Evolutionary conservation across 805 yeast genomes (phyloP).

Genomic region (Starmerella bombicola): DNA sequence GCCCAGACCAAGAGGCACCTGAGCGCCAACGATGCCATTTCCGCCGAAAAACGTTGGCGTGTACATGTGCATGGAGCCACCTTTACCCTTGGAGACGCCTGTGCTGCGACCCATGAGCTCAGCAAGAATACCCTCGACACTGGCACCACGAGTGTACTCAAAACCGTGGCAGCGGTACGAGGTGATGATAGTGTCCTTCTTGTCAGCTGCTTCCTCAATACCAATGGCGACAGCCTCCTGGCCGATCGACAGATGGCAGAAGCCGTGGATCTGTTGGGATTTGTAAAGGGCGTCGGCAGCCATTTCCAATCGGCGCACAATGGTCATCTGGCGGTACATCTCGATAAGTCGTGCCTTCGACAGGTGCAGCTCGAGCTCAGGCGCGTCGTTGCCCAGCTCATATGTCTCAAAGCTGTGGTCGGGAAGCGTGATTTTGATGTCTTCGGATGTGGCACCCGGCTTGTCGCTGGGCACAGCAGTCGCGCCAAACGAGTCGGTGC

Average conservation of each 20-base stretch:
- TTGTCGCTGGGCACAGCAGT: constrained; percentile 17
- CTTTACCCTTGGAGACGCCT: constrained; percentile 95
- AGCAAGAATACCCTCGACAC: constrained; percentile 80
- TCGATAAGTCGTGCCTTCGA: constrained; percentile 68
- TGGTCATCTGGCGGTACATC: constrained; percentile 93
- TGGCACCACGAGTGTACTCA: constrained; percentile 90
- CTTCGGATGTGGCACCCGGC: constrained; percentile 16
- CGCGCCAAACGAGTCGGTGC: constrained; percentile 19
- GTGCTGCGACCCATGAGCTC: constrained; percentile 94
- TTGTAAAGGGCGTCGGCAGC: constrained; percentile 95
- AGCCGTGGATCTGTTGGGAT: constrained; percentile 97
- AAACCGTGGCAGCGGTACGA: constrained; percentile 99
- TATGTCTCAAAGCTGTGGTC: constrained; percentile 77
- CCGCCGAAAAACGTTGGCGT: constrained; percentile 96
- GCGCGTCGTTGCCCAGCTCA: constrained; percentile 51
- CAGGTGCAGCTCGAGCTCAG: constrained; percentile 61
- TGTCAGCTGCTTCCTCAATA: constrained; percentile 84
- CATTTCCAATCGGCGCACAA: constrained; percentile 92
- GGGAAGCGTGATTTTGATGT: constrained; percentile 39
- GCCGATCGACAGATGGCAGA: constrained; percentile 96
- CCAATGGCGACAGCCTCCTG: constrained; percentile 99
- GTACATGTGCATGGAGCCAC: constrained; percentile 99
- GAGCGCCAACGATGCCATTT: constrained; percentile 99
- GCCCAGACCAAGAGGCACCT: constrained; percentile 97
- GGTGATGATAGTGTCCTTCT: constrained; percentile 80